These are phyloP conservation scores for Chaetomium globosum DNA, from an alignment of 2,329 filamentous ascomycete genomes.

Conservation along the genomic window DNA sequence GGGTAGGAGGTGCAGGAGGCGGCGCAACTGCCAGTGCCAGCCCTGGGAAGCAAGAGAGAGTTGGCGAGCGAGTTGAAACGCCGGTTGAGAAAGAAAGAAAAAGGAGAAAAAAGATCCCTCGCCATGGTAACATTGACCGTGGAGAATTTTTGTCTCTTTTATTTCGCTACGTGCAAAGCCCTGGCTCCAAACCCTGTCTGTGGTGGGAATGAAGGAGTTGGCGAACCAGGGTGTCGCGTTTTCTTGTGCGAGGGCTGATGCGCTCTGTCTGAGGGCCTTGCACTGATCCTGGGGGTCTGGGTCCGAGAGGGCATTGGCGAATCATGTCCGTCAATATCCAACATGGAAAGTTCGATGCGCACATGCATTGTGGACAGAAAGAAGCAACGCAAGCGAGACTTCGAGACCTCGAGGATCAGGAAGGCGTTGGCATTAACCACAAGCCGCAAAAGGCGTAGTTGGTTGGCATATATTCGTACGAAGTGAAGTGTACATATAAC, in stretches of 20 bases:
- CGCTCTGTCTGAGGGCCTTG: not conserved
- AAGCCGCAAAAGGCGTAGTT: not conserved
- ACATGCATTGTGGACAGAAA: slow-evolving; percentile 4
- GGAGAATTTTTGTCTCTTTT: not conserved
- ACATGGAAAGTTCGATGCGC: slow-evolving; percentile 10
- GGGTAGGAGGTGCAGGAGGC: slow-evolving; percentile 10
- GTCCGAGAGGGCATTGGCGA: slow-evolving; percentile 21
- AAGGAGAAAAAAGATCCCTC: no score
- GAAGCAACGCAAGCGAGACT: slow-evolving; percentile 10
- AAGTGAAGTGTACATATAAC: no score
- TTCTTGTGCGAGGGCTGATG: not conserved
- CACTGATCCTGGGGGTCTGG: not conserved
- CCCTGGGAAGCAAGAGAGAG: not conserved
- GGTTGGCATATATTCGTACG: not conserved
- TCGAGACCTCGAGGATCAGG: not conserved
- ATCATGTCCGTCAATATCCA: not conserved
- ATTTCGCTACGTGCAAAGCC: slow-evolving; percentile 7
- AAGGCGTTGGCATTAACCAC: not conserved
- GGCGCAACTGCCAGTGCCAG: not conserved
- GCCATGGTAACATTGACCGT: not conserved
- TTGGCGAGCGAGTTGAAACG: not conserved
- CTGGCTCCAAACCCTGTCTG: slow-evolving; percentile 7
- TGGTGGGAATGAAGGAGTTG: not conserved
- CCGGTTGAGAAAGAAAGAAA: not conserved
- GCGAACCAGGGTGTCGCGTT: not conserved